Base-by-base conservation (phyloP, 768 basidiomycete species). In the Tremella mesenterica region DNA sequence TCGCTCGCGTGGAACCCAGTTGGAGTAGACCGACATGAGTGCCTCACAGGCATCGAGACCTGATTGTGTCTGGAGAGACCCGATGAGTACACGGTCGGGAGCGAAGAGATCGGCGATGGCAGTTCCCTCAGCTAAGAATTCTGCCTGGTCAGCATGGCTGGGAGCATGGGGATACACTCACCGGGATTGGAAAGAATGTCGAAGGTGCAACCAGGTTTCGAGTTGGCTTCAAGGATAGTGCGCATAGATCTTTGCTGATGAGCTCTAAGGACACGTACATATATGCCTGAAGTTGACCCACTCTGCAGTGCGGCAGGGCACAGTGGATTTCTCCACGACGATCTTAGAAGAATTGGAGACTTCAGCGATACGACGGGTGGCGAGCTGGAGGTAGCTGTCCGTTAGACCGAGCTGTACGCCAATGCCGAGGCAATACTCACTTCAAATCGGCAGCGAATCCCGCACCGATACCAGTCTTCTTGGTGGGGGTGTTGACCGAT, bases 311-410 rank as follows among this genome's bases (percentile, higher is more conserved):
- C 95, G 85, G 77, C 91, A 96, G 33, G 95, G 95, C 8, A 99
- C 95, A 4, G 95, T 99, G 14, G 93, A 97, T 75, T 99, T 99
- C 72, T 99, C 95, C 56, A 99, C 92, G 49, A 99, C 95, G 65
- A 99, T 97, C 79, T 99, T 99, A 73, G 83, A 85, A 1, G 86
- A 83, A 21, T 78, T 85, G 44, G 95, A 88, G 53, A 96, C 85
- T 39, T 81, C 82, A 38, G 95, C 95, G 61, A 99, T 97, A 63
- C 86, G 86, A 63, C 95, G 88, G 26, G 95, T 99, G 48, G 93
- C 95, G 27, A 86, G 81, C 70, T 99, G 95, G 58, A 99, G 88
- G 75, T 93, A 97, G 78, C 93, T 97, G 64, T 30, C 50, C n/a
- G 53, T 55, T 33, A 56, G 57, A 27, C 36, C 13, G 25, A 20